A percentile compares a stretch with the other conserved stretches of the same genome.
phyloP scores from a whole-genome alignment of 257 asterid species.

The Avicennia marina region DNA sequence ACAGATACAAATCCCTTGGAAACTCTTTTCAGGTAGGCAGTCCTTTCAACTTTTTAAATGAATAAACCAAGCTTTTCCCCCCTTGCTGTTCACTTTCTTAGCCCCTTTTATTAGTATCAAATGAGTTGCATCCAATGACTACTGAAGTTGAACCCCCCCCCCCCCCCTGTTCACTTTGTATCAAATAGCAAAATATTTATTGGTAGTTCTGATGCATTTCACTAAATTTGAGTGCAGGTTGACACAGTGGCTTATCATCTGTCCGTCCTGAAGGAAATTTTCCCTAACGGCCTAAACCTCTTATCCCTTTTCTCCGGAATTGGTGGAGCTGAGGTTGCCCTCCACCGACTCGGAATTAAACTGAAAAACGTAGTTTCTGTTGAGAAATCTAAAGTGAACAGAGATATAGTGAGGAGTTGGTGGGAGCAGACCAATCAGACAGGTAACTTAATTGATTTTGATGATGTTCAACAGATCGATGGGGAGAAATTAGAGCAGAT shows the following conservation, averaged over 20 bases:
- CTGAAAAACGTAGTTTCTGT: slow-evolving; percentile 63
- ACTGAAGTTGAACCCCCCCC: too few species aligned
- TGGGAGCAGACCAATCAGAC: slow-evolving; percentile 86
- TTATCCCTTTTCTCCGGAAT: slow-evolving; percentile 88
- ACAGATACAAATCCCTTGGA: slow-evolving; percentile 76
- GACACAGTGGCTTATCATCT: slow-evolving; percentile 91
- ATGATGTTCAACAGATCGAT: slow-evolving; percentile 51
- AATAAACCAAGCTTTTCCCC: too few species aligned
- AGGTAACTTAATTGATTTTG: slow-evolving; percentile 45
- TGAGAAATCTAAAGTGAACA: slow-evolving; percentile 59
- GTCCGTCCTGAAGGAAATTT: slow-evolving; percentile 64
- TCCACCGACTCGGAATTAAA: slow-evolving; percentile 68
- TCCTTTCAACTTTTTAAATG: not conserved
- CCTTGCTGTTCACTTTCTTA: too few species aligned
- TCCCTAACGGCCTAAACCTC: slow-evolving; percentile 60
- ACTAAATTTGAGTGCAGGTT: slow-evolving; percentile 33
- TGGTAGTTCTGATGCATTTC: not conserved
- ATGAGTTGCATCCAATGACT: too few species aligned
- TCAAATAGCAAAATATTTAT: not conserved
- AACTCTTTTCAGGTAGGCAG: slow-evolving; percentile 79
- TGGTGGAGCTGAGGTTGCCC: slow-evolving; percentile 95
- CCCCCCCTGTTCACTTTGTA: too few species aligned
- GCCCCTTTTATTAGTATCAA: too few species aligned
- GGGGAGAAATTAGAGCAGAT: slow-evolving; percentile 32
- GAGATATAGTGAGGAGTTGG: slow-evolving; percentile 77